Conservation (phyloP, 495 filamentous ascomycete species). For the Penicillium cataractarum region DNA sequence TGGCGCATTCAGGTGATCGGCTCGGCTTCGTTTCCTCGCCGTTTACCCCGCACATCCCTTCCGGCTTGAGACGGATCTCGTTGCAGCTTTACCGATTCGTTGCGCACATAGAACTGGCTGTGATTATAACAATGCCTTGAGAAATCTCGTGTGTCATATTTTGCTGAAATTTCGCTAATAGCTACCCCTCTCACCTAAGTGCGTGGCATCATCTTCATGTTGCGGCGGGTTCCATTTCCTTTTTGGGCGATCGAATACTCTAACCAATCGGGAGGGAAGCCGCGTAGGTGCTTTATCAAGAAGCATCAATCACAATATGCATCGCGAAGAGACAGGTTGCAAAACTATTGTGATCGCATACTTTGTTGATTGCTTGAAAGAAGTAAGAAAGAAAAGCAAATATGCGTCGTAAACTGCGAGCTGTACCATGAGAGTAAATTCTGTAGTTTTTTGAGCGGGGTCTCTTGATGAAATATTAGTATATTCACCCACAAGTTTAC, state of each 20-base stretch:
- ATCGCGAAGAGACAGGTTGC: not conserved
- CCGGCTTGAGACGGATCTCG: slow-evolving; percentile 3
- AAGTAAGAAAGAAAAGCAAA: not conserved
- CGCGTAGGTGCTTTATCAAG: not conserved
- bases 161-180: not conserved
- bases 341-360: not conserved
- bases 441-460: not conserved
- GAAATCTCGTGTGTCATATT: not conserved
- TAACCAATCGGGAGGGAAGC: not conserved
- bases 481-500: not conserved
- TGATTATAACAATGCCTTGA: not conserved
- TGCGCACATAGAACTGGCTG: not conserved
- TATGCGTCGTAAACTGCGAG: not conserved
- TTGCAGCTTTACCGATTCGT: not conserved
- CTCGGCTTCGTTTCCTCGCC: slow-evolving; percentile 11
- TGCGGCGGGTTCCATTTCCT: slow-evolving; percentile 2
- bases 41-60: slow-evolving; percentile 11
- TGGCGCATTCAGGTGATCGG: slow-evolving; percentile 10
- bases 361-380: not conserved
- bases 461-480: not conserved
- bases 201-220: slow-evolving; percentile 3
- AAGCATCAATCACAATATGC: not conserved
- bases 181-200: not conserved
- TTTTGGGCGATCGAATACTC: slow-evolving; percentile 3
- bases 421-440: not conserved